phyloP scores from a whole-genome alignment of 2,329 filamentous ascomycete genomes.

The Phialophora verrucosa region DNA sequence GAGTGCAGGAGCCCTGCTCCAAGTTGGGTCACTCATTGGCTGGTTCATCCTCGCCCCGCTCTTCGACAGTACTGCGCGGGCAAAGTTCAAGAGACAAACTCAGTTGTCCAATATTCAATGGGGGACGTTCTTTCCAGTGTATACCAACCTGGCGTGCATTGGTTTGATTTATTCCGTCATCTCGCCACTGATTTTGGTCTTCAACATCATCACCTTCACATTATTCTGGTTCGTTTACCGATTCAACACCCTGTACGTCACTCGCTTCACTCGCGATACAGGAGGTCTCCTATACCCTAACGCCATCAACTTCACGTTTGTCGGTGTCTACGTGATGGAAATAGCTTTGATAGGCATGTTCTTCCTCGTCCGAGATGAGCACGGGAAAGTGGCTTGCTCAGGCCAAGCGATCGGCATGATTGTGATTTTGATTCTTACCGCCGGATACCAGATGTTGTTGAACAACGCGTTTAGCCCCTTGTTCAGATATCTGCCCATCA shows the following conservation, averaged over 20 bases:
- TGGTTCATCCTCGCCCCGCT: slow-evolving; percentile 84
- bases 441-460: slow-evolving; percentile 77
- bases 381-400: slow-evolving; percentile 64
- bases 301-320: slow-evolving; percentile 94
- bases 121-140: slow-evolving; percentile 94
- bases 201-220: slow-evolving; percentile 89
- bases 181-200: slow-evolving; percentile 86
- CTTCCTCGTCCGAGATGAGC: slow-evolving; percentile 71
- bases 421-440: slow-evolving; percentile 71
- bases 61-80: slow-evolving; percentile 77
- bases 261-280: slow-evolving; percentile 85
- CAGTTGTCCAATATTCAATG: slow-evolving; percentile 78
- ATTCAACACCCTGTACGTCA: slow-evolving; percentile 97
- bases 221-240: slow-evolving; percentile 93
- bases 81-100: slow-evolving; percentile 87
- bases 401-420: slow-evolving; percentile 87
- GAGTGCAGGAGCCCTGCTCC: slow-evolving; percentile 85
- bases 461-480: slow-evolving; percentile 85
- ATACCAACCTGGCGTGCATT: slow-evolving; percentile 95
- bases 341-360: slow-evolving; percentile 88
- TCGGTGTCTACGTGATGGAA: slow-evolving; percentile 93
- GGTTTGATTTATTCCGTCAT: slow-evolving; percentile 87
- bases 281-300: slow-evolving; percentile 89
- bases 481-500: slow-evolving; percentile 88
- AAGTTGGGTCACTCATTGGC: slow-evolving; percentile 75